phyloP scores from a whole-genome alignment of 2,329 filamentous ascomycete genomes.

The Phaeosphaeria sp. region DNA sequence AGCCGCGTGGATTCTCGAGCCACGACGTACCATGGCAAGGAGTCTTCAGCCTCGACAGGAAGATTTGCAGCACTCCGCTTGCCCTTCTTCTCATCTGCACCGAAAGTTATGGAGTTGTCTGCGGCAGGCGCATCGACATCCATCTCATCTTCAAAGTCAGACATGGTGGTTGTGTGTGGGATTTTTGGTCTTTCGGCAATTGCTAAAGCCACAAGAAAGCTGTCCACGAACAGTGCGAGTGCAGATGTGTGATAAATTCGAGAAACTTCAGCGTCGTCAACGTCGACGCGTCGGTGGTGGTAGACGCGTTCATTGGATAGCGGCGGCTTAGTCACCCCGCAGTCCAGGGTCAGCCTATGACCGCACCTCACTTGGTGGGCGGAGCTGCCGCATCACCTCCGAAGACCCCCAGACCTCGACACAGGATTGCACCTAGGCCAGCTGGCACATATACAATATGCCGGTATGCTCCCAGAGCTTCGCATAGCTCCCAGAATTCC shows the following conservation, averaged over 20 bases:
- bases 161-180: constrained; percentile 50
- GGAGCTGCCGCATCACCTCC: constrained; percentile 38
- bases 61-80: constrained; percentile 93
- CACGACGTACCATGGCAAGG: constrained; percentile 77
- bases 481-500: neutral
- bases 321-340: constrained; percentile 37
- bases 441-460: constrained; percentile 49
- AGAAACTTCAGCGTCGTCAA: neutral
- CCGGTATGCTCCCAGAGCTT: constrained; percentile 48
- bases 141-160: constrained; percentile 69
- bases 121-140: constrained; percentile 66
- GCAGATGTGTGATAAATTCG: neutral
- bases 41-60: constrained; percentile 92
- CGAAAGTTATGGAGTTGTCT: constrained; percentile 68
- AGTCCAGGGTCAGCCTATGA: constrained; percentile 41
- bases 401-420: constrained; percentile 28
- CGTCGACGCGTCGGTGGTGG: constrained; percentile 22
- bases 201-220: neutral
- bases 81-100: constrained; percentile 79
- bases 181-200: neutral
- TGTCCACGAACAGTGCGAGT: neutral
- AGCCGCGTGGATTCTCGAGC: rapidly evolving
- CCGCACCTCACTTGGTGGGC: constrained; percentile 32
- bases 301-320: constrained; percentile 45
- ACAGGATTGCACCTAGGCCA: constrained; percentile 15